Conservation (phyloP, 1,284 basidiomycete genomes). For the Grifola frondosa region DNA sequence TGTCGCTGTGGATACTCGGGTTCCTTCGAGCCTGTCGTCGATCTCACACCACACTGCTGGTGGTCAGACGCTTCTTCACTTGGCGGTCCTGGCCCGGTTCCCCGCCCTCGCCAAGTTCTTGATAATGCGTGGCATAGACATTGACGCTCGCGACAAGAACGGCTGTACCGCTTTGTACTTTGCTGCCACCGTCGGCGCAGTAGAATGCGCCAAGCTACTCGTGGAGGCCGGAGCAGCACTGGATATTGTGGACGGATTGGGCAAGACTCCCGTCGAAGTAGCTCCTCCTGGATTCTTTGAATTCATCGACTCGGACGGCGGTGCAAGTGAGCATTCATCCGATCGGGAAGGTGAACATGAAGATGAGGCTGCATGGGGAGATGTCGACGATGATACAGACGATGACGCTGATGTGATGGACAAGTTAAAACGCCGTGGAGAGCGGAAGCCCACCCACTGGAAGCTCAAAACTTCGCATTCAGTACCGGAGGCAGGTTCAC, state of each 20-base stretch:
- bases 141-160: constrained; percentile 86
- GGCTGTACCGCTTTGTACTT: constrained; percentile 92
- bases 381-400: constrained; percentile 67
- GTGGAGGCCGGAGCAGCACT: constrained; percentile 78
- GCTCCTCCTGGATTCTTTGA: constrained; percentile 62
- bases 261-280: constrained; percentile 80
- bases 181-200: constrained; percentile 70
- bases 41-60: constrained; percentile 66
- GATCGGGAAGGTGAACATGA: constrained; percentile 41
- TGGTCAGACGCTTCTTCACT: constrained; percentile 85
- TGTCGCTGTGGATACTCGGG: constrained; percentile 42
- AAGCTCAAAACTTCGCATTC: constrained; percentile 13
- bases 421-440: constrained; percentile 13
- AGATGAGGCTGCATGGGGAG: constrained; percentile 66
- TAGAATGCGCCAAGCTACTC: constrained; percentile 67
- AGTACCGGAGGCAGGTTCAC: background rate
- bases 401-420: constrained; percentile 24
- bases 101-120: constrained; percentile 72
- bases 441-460: constrained; percentile 18
- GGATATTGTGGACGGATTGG: constrained; percentile 74
- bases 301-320: constrained; percentile 33
- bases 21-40: constrained; percentile 43
- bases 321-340: constrained; percentile 25
- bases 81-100: constrained; percentile 84
- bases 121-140: constrained; percentile 69